Evolutionary conservation across 345 rosid genomes (phyloP), one percentile per base, ranked within the genome.

Genomic region (Ceriops tagal): DNA sequence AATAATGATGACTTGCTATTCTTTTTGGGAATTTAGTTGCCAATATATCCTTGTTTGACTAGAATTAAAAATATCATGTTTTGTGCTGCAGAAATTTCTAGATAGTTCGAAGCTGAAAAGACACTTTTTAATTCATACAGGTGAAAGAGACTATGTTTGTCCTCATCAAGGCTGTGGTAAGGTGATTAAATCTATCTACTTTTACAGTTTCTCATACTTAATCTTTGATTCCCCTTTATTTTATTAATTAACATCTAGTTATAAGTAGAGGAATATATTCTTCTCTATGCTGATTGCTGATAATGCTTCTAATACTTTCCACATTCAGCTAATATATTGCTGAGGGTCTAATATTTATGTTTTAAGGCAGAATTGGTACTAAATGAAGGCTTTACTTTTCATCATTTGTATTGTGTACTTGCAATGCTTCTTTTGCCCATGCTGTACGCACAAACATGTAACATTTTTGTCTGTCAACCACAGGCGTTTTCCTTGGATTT

Each of bases 401-500:
- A 62, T 49, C 30, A 57, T 67, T 46, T 65, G 18, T 46, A 32
- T 49, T 55, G 19, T 55, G 31, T 27, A 39, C 74, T 46, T 39
- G 3, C 8, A 59, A 37, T 59, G 31, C 26, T 69, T 27, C 27
- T 68, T 32, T 73, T 43, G 19, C 62, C 8, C 58, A 7, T 65
- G 68, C 58, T 61, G 58, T 49, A 52, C 24, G 6, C 65, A 21
- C 35, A 10, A 27, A 15, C 18, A 43, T 26, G 13, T 31, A 0
- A 32, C 43, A 2, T 16, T 56, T 58, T 58, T 53, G 20, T 51
- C 6, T 75, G 77, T 53, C 66, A 69, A 65, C 55, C 80, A 77
- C 89, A 93, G 99, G 99, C 99, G 7, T 95, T 95, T 82, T 95
- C 99, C 27, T 82, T 95, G 77, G 99, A 95, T 80, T 95, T 95